Evolutionary conservation across 164 flowering plant species (phyloP).

Genomic region (Vitis cinerea): DNA sequence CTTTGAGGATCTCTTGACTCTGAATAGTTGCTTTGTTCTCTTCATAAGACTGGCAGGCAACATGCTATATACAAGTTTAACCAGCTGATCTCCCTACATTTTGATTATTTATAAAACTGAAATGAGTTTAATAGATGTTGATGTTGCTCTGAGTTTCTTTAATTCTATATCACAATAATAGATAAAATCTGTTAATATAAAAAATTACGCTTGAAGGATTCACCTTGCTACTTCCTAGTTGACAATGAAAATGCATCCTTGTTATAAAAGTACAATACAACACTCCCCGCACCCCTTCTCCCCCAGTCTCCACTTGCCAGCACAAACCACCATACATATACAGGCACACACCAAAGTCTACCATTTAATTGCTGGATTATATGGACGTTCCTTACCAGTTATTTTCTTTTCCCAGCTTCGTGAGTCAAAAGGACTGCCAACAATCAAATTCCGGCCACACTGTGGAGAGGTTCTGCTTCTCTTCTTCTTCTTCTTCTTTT

Average conservation of each 20-base stretch:
- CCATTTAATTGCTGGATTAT: too few relatives aligned
- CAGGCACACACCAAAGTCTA: too few relatives aligned
- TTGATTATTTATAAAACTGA: background rate
- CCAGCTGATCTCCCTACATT: background rate
- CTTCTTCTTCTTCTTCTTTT: background rate
- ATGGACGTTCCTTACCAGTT: background rate
- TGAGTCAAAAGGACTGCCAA: slow-evolving; percentile 61
- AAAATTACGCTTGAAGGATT: too few relatives aligned
- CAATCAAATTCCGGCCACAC: slow-evolving; percentile 65
- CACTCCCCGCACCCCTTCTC: too few relatives aligned
- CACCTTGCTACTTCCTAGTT: too few relatives aligned
- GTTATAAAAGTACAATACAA: too few relatives aligned
- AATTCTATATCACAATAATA: too few relatives aligned
- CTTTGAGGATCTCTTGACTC: background rate
- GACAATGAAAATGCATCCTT: too few relatives aligned
- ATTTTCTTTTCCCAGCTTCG: slow-evolving; percentile 43
- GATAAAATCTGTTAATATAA: too few relatives aligned
- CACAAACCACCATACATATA: too few relatives aligned
- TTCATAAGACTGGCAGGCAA: background rate
- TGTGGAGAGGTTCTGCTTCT: slow-evolving; percentile 54
- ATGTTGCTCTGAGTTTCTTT: background rate
- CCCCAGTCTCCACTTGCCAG: too few relatives aligned
- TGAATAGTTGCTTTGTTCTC: background rate
- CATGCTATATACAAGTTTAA: background rate
- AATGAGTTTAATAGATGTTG: background rate